Percentiles rank a stretch among this genome's conserved stretches.
Conservation (phyloP, 202 grass and related monocot genomes). For the Schoenoplectus triqueter region DNA sequence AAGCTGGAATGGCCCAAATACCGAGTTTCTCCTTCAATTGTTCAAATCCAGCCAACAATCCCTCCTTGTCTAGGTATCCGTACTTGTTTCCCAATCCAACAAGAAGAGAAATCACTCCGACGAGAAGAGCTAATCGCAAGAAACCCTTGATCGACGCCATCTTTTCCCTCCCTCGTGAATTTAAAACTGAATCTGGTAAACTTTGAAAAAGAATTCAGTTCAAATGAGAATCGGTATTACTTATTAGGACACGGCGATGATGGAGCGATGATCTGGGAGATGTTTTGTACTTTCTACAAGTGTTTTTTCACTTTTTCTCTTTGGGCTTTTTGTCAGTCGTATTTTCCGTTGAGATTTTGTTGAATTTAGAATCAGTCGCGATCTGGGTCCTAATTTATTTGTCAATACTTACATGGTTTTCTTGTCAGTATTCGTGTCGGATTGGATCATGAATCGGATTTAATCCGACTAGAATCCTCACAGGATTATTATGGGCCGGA, state of each 20-base stretch:
- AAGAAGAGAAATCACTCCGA: slow-evolving; percentile 26
- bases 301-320: not conserved
- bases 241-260: not conserved
- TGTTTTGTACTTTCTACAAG: not conserved
- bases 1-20: slow-evolving; percentile 70
- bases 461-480: not conserved
- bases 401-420: not conserved
- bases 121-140: not conserved
- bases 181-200: not conserved
- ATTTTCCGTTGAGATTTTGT: not conserved
- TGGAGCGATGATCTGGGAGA: not conserved
- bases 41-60: slow-evolving; percentile 53
- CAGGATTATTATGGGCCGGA: not conserved
- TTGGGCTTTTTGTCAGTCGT: not conserved
- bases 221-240: not conserved
- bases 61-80: slow-evolving; percentile 66
- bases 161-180: not conserved
- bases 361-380: not conserved
- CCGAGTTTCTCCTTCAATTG: slow-evolving; percentile 53
- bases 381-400: too few species aligned
- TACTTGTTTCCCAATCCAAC: slow-evolving; percentile 44
- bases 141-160: slow-evolving; percentile 39
- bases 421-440: not conserved
- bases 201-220: not conserved
- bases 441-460: not conserved